These are phyloP conservation scores for Syzygium jambos DNA, from an alignment of 345 rosid species.

Conservation along the genomic window DNA sequence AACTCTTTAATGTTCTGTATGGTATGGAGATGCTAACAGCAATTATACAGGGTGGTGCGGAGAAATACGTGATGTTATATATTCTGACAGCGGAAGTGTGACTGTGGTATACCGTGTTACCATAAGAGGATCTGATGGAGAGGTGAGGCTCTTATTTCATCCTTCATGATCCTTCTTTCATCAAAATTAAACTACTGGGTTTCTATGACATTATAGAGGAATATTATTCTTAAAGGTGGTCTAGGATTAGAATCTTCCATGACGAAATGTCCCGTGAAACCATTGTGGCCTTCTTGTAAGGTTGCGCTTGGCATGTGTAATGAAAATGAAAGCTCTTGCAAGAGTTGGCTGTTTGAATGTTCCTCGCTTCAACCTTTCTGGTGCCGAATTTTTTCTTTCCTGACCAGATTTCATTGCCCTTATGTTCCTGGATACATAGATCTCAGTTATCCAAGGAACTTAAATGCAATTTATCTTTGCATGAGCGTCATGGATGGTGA, in stretches of 20 bases:
- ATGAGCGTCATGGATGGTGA: neutral
- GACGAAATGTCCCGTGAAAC: neutral
- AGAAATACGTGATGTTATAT: constrained; percentile 94
- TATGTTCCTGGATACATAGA: neutral
- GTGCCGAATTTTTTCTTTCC: neutral
- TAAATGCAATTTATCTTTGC: neutral
- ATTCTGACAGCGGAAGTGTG: constrained; percentile 77
- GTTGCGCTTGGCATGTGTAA: neutral
- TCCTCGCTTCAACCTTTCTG: neutral
- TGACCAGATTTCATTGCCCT: neutral
- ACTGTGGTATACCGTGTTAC: constrained; percentile 95
- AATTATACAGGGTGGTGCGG: constrained; percentile 87
- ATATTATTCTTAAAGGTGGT: neutral
- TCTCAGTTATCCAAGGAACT: neutral
- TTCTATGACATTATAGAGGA: neutral
- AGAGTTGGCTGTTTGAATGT: neutral
- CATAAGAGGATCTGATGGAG: constrained; percentile 93
- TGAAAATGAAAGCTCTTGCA: neutral
- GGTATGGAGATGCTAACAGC: neutral
- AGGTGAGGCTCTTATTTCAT: constrained; percentile 37
- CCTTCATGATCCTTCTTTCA: neutral
- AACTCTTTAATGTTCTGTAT: neutral
- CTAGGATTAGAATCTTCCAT: neutral
- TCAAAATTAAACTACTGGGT: neutral
- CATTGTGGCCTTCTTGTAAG: neutral